These are phyloP conservation scores for Sisymbrium irio DNA, from an alignment of 345 rosid genomes.

Conservation along the genomic window DNA sequence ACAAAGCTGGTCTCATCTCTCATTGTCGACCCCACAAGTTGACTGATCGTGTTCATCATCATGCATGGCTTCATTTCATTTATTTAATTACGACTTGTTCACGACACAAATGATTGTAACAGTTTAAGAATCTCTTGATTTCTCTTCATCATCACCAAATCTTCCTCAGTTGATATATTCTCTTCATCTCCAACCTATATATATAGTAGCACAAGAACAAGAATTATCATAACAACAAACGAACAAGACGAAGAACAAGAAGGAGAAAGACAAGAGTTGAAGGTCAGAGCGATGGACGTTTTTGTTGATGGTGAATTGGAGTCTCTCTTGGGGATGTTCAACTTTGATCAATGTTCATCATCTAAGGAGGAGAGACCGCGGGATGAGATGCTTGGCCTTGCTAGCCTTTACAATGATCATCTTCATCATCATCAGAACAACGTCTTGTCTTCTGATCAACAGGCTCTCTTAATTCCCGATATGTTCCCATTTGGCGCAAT, in stretches of 20 bases:
- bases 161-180: slow-evolving; percentile 19
- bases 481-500: slow-evolving; percentile 33
- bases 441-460: slow-evolving; percentile 24
- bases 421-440: slow-evolving; percentile 27
- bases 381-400: slow-evolving; percentile 31
- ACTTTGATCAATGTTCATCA: slow-evolving; percentile 36
- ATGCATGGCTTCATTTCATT: slow-evolving; percentile 33
- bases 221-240: slow-evolving; percentile 12
- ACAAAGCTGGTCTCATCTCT: slow-evolving; percentile 16
- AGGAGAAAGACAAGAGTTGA: slow-evolving; percentile 13
- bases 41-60: slow-evolving; percentile 38
- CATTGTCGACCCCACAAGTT: slow-evolving; percentile 38
- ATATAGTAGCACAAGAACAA: slow-evolving; percentile 25
- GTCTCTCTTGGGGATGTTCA: slow-evolving; percentile 40
- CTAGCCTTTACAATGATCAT: slow-evolving; percentile 34
- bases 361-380: slow-evolving; percentile 27
- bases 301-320: slow-evolving; percentile 42
- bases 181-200: slow-evolving; percentile 23
- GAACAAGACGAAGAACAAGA: background rate
- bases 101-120: slow-evolving; percentile 32
- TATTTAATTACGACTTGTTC: slow-evolving; percentile 26
- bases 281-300: slow-evolving; percentile 28
- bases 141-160: slow-evolving; percentile 36
- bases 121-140: slow-evolving; percentile 35
- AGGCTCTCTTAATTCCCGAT: slow-evolving; percentile 22